A percentile compares a stretch with the other conserved stretches of the same genome.
Conservation (phyloP, 306 rosid species). For the Styphnolobium japonicum region DNA sequence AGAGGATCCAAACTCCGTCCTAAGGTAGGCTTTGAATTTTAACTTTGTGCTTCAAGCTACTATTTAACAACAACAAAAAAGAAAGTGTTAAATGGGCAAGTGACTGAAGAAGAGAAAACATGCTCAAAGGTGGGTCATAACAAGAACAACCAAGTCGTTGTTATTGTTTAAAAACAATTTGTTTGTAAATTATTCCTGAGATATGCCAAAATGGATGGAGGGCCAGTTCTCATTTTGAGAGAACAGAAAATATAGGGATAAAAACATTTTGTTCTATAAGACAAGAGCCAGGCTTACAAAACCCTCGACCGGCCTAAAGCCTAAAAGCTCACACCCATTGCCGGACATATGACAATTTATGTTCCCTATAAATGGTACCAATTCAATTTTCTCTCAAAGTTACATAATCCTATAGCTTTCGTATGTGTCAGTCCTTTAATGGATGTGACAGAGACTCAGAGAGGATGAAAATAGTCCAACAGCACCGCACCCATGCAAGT, state of each 20-base stretch:
- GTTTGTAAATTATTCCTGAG: neutral
- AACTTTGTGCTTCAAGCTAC: conserved; percentile 19
- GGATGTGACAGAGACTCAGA: neutral
- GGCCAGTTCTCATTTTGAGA: conserved; percentile 11
- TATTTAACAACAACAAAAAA: no score
- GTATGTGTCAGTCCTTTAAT: conserved; percentile 24
- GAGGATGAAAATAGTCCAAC: conserved; percentile 37
- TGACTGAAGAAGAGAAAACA: neutral
- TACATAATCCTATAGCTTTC: conserved; percentile 17
- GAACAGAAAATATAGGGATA: neutral
- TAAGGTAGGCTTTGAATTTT: conserved; percentile 30
- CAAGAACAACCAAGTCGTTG: neutral
- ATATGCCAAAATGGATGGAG: conserved; percentile 20
- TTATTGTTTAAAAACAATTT: neutral
- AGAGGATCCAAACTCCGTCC: no score
- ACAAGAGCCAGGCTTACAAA: conserved; percentile 8
- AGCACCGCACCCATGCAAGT: conserved; percentile 26
- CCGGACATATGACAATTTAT: conserved; percentile 41
- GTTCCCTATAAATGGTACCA: conserved; percentile 40
- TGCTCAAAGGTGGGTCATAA: neutral
- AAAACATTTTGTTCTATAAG: neutral
- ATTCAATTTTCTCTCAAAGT: conserved; percentile 21
- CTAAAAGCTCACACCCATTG: conserved; percentile 1
- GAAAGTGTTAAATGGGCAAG: neutral
- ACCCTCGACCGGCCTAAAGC: neutral